Percentiles rank a stretch among this genome's conserved stretches.
phyloP scores from a whole-genome alignment of 352 stramenopile genomes.

The Globisporangium perplexum region DNA sequence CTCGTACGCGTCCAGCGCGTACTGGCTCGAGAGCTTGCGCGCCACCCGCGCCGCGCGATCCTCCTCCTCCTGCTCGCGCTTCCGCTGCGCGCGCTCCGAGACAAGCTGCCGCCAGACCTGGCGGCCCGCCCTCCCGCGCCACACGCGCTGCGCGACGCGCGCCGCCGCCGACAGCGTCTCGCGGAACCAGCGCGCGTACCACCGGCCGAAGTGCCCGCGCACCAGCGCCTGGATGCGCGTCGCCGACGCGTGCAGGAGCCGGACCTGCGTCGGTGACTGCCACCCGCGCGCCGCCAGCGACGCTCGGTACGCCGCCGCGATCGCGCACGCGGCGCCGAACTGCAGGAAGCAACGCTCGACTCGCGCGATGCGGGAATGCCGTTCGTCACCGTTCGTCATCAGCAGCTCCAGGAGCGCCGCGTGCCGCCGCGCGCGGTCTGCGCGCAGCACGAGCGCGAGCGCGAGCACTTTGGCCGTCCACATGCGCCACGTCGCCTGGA shows the following conservation, averaged over 20 bases:
- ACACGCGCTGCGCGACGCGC: constrained; percentile 44
- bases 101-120: constrained; percentile 53
- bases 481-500: constrained; percentile 79
- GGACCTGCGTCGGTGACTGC: constrained; percentile 44
- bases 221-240: constrained; percentile 53
- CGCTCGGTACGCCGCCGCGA: constrained; percentile 41
- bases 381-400: constrained; percentile 1
- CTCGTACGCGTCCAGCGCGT: constrained; percentile 40
- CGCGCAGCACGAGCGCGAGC: constrained; percentile 29
- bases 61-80: constrained; percentile 45
- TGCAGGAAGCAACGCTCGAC: constrained; percentile 38
- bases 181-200: constrained; percentile 25
- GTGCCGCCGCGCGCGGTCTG: constrained; percentile 29
- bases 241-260: constrained; percentile 31
- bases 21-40: constrained; percentile 53
- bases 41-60: constrained; percentile 56
- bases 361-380: constrained; percentile 1
- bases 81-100: constrained; percentile 29
- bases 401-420: constrained; percentile 18
- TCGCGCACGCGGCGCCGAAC: constrained; percentile 38
- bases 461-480: constrained; percentile 54
- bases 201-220: constrained; percentile 39
- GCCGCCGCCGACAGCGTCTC: constrained; percentile 25
- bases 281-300: constrained; percentile 50
- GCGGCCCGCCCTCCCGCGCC: constrained; percentile 50